Evolutionary conservation across 352 stramenopile species (phyloP).

Genomic region (Pythium aristosporum): DNA sequence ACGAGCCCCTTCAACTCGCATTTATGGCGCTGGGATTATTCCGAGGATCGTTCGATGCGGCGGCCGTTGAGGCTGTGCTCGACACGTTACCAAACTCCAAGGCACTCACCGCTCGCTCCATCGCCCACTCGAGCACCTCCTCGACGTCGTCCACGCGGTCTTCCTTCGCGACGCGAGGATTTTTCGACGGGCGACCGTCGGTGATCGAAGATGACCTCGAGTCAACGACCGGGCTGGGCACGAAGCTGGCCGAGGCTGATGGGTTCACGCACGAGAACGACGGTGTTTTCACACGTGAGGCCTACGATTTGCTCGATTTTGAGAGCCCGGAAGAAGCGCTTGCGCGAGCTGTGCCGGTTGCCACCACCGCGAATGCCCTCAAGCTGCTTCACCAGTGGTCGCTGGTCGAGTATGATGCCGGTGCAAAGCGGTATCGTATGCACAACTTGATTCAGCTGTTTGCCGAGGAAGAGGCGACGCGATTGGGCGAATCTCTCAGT

Average conservation of each 20-base stretch:
- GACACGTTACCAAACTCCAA: slow-evolving; percentile 7
- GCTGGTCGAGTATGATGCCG: slow-evolving; percentile 71
- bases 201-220: slow-evolving; percentile 60
- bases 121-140: slow-evolving; percentile 24
- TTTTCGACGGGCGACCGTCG: slow-evolving; percentile 25
- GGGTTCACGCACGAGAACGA: slow-evolving; percentile 75
- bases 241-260: slow-evolving; percentile 70
- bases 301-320: slow-evolving; percentile 73
- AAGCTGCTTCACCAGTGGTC: slow-evolving; percentile 76
- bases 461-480: slow-evolving; percentile 70
- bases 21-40: slow-evolving; percentile 87
- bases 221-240: slow-evolving; percentile 57
- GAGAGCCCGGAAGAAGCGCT: slow-evolving; percentile 70
- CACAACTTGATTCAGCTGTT: slow-evolving; percentile 85
- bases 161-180: slow-evolving; percentile 35
- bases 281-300: slow-evolving; percentile 73
- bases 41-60: slow-evolving; percentile 68
- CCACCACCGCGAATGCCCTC: slow-evolving; percentile 49
- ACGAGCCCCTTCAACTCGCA: slow-evolving; percentile 59
- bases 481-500: slow-evolving; percentile 53
- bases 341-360: slow-evolving; percentile 42
- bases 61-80: slow-evolving; percentile 67
- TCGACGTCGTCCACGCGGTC: slow-evolving; percentile 20
- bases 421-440: slow-evolving; percentile 72
- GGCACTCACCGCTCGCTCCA: slow-evolving; percentile 8